Evolutionary conservation across 768 basidiomycete genomes (phyloP).

Genomic region (Trametes cinnabarina): DNA sequence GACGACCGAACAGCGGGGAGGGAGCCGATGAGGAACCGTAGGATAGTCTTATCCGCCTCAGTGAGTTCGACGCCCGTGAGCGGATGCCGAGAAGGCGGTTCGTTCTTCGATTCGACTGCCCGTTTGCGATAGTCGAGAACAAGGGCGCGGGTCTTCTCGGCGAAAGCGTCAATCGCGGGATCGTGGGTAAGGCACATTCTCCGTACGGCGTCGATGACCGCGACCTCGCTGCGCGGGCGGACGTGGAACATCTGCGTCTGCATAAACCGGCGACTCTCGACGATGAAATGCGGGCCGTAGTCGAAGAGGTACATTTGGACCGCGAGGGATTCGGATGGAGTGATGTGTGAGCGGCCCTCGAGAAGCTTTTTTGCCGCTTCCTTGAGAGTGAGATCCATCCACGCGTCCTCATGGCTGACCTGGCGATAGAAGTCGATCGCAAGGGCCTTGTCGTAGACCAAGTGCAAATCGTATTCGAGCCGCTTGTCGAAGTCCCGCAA

Average conservation of each 20-base stretch:
- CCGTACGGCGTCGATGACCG: conserved; percentile 47
- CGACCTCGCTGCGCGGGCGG: conserved; percentile 57
- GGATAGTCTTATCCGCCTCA: conserved; percentile 51
- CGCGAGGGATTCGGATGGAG: conserved; percentile 42
- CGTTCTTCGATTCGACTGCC: conserved; percentile 30
- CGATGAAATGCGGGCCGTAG: conserved; percentile 50
- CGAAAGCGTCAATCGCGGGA: conserved; percentile 48
- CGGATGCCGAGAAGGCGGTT: conserved; percentile 32
- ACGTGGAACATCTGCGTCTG: conserved; percentile 54
- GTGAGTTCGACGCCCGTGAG: conserved; percentile 42
- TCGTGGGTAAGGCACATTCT: conserved; percentile 44
- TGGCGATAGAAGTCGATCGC: conserved; percentile 38
- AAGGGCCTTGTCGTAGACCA: conserved; percentile 28
- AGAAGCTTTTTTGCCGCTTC: conserved; percentile 45
- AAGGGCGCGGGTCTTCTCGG: conserved; percentile 45
- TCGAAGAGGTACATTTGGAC: conserved; percentile 67
- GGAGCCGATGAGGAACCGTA: conserved; percentile 57
- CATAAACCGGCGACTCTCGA: conserved; percentile 45
- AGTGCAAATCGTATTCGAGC: conserved; percentile 41
- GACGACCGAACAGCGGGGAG: conserved; percentile 45
- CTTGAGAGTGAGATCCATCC: conserved; percentile 53
- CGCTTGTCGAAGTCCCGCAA: conserved; percentile 52
- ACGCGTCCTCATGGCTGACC: conserved; percentile 48
- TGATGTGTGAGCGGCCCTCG: conserved; percentile 20
- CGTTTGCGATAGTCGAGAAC: conserved; percentile 35